Evolutionary conservation across 2,329 filamentous ascomycete species (phyloP), one percentile per base, ranked within the genome.

Genomic region (Akanthomyces dipterigenus): DNA sequence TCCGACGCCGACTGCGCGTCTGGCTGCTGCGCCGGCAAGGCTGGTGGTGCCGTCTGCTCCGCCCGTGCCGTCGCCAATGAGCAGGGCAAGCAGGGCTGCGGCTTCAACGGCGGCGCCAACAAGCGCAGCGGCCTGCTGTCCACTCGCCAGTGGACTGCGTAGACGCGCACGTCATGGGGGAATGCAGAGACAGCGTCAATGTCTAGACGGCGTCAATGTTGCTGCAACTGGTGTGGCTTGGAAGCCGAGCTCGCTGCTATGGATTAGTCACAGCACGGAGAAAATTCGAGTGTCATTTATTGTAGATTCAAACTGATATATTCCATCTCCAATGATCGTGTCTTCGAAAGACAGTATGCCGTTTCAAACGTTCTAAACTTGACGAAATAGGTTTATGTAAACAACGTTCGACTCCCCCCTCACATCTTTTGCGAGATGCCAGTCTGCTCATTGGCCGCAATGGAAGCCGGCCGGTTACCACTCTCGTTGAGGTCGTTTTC

Each of bases 31-130:
- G 70, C 70, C 20, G 64, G 57, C 9, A 61, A 55, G 6, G 63
- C 7, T 9, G 11, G 62, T 11, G 64, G 63, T 20, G 70, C 67
- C 38, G 67, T 72, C 49, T 70, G 72, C 69, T 71, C 71, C 8
- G 71, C 63, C 8, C 64, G 62, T 49, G 67, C 63, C 1, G 70
- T 67, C 2, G 65, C 65, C 50, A 67, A 69, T 50, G 64, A 68
- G 51, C 65, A 67, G 24, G 71, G 71, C 61, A 73, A 73, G 67
- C 67, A 67, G 22, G 72, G 72, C 14, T 74, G 72, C 43, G 70
- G 69, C 12, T 74, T 74, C 31, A 50, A 57, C n/a, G 50, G 50
- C 50, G 22, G 28, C 40, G 12, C 43, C 34, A 43, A 60, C 18
- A 49, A 26, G 38, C 14, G 26, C 42, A 55, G 48, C 43, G 45